A percentile compares a stretch with the other conserved stretches of the same genome.
phyloP scores from a whole-genome alignment of 495 filamentous ascomycete genomes.

The Podospora bellae-mahoneyi region DNA sequence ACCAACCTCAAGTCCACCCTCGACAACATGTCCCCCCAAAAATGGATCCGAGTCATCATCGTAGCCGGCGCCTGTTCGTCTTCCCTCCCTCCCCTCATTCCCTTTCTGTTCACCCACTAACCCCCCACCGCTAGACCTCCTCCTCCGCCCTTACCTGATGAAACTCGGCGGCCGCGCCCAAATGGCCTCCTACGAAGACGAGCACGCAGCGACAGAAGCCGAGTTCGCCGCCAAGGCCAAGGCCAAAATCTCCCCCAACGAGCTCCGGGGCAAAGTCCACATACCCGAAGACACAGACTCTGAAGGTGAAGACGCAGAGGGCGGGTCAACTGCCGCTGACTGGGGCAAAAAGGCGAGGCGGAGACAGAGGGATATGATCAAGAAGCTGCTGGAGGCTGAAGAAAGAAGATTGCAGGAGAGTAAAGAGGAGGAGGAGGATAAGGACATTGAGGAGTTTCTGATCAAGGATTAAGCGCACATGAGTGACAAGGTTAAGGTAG shows the following conservation, averaged over 20 bases:
- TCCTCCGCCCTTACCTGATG: slow-evolving; percentile 64
- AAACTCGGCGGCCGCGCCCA: slow-evolving; percentile 45
- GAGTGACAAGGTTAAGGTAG: no score
- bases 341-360: slow-evolving; percentile 60
- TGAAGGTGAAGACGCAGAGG: slow-evolving; percentile 48
- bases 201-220: slow-evolving; percentile 29
- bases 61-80: slow-evolving; percentile 48
- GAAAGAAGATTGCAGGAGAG: slow-evolving; percentile 45
- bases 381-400: slow-evolving; percentile 51
- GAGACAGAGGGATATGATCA: slow-evolving; percentile 59
- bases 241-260: slow-evolving; percentile 48
- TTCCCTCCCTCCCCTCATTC: neutral
- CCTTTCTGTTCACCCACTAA: neutral
- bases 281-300: slow-evolving; percentile 56
- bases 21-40: slow-evolving; percentile 48
- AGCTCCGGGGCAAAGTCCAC: slow-evolving; percentile 49
- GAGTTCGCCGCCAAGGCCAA: slow-evolving; percentile 20
- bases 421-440: slow-evolving; percentile 58
- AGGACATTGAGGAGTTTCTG: slow-evolving; percentile 68
- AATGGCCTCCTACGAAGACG: slow-evolving; percentile 45
- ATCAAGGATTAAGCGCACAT: slow-evolving; percentile 39
- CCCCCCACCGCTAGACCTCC: slow-evolving; percentile 45
- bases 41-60: slow-evolving; percentile 60
- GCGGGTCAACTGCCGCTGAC: slow-evolving; percentile 41
- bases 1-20: slow-evolving; percentile 57